Conservation (phyloP, 163 green algal genomes). For the Dunaliella salina region DNA sequence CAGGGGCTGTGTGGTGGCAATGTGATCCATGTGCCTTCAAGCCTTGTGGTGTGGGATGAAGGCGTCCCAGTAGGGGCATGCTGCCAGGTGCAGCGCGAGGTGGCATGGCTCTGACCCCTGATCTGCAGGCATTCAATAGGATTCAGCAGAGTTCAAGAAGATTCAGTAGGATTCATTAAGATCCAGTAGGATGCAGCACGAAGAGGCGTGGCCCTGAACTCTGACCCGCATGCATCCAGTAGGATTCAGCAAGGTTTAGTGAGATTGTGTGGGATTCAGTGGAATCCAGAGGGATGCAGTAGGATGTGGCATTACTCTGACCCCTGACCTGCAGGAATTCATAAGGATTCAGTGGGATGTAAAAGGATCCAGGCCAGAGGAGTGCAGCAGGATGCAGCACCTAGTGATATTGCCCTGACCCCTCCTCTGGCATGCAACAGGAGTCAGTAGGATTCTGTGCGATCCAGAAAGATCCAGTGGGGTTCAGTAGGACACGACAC, state of each 20-base stretch:
- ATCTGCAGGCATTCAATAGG: neutral
- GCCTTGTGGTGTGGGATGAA: neutral
- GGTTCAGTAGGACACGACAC: too few relatives aligned
- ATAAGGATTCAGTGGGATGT: too few relatives aligned
- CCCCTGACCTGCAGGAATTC: too few relatives aligned
- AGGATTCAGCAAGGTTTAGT: neutral
- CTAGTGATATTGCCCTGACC: too few relatives aligned
- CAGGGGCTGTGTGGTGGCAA: neutral
- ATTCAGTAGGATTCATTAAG: neutral
- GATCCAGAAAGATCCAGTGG: too few relatives aligned
- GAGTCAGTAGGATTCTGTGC: too few relatives aligned
- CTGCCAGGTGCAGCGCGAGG: neutral
- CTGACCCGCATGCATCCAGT: neutral
- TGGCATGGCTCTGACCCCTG: neutral
- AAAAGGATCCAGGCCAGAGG: too few relatives aligned
- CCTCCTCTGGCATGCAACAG: too few relatives aligned
- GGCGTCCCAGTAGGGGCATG: neutral
- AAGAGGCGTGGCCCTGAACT: neutral
- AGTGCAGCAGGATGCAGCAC: too few relatives aligned
- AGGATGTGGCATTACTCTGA: too few relatives aligned
- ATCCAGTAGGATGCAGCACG: neutral
- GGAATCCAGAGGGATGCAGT: too few relatives aligned
- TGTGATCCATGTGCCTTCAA: neutral
- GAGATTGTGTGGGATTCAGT: neutral
- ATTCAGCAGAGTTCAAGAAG: neutral